Conservation (phyloP, 768 basidiomycete genomes). For the Pholiota molesta region DNA sequence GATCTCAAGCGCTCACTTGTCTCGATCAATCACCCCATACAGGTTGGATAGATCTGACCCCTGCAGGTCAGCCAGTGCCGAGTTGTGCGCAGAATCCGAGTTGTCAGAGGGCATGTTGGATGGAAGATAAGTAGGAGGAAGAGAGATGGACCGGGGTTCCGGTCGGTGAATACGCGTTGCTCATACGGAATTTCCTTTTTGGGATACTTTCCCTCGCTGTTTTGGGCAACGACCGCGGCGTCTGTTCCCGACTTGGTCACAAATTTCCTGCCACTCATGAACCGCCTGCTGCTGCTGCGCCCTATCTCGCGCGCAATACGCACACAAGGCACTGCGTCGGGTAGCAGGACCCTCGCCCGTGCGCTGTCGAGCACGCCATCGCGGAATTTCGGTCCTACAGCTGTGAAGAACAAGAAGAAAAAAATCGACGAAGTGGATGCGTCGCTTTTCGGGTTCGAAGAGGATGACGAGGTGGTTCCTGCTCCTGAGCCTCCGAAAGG, state of each 20-base stretch:
- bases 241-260: constrained; percentile 17
- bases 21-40: constrained; percentile 62
- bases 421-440: constrained; percentile 17
- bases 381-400: constrained; percentile 21
- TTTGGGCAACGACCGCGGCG: constrained; percentile 3
- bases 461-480: constrained; percentile 5
- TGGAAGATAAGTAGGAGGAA: neutral
- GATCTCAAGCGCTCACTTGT: constrained; percentile 52
- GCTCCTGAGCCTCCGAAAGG: neutral
- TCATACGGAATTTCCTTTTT: constrained; percentile 9
- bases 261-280: constrained; percentile 25
- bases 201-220: constrained; percentile 14
- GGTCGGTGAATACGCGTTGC: neutral
- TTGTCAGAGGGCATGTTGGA: constrained; percentile 19
- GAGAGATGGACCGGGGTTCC: neutral
- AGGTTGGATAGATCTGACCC: constrained; percentile 57
- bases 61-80: constrained; percentile 46
- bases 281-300: constrained; percentile 26
- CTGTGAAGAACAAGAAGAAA: constrained; percentile 17
- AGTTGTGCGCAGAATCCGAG: constrained; percentile 36
- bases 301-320: constrained; percentile 33
- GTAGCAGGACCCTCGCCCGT: constrained; percentile 9
- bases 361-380: constrained; percentile 18
- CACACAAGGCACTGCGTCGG: constrained; percentile 22
- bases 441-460: constrained; percentile 17